phyloP scores from a whole-genome alignment of 2,329 filamentous ascomycete genomes.

The Ophiostoma sp. region DNA sequence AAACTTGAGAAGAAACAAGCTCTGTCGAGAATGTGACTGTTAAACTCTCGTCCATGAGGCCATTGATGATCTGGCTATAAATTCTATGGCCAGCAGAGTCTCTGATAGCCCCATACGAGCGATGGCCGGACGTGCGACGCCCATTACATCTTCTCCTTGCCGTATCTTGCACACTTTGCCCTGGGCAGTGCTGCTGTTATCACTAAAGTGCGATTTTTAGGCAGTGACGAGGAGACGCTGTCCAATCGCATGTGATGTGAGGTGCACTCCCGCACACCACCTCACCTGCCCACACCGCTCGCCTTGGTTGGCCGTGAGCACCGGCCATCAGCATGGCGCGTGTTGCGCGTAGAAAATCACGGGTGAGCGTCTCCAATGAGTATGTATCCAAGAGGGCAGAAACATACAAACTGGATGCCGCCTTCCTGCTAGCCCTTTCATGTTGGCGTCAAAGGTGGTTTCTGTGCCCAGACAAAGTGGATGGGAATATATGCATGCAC shows the following conservation, averaged over 20 bases:
- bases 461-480: conserved; percentile 42
- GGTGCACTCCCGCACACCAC: not conserved
- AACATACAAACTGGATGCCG: not conserved
- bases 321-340: too few species aligned
- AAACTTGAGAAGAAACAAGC: not conserved
- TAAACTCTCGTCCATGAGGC: not conserved
- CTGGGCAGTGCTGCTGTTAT: not conserved
- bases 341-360: too few species aligned
- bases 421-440: not conserved
- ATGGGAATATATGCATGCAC: conserved; percentile 42
- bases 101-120: not conserved
- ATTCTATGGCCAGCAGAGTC: not conserved
- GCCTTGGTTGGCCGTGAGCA: too few species aligned
- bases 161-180: not conserved
- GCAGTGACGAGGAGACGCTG: not conserved
- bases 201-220: not conserved
- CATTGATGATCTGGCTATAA: not conserved
- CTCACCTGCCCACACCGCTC: not conserved
- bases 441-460: conserved; percentile 28
- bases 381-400: not conserved
- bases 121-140: not conserved
- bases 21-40: not conserved
- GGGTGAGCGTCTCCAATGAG: not conserved
- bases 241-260: not conserved
- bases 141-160: not conserved